These are phyloP conservation scores for Trametes sp. DNA, from an alignment of 1,284 basidiomycete genomes.

Conservation along the genomic window DNA sequence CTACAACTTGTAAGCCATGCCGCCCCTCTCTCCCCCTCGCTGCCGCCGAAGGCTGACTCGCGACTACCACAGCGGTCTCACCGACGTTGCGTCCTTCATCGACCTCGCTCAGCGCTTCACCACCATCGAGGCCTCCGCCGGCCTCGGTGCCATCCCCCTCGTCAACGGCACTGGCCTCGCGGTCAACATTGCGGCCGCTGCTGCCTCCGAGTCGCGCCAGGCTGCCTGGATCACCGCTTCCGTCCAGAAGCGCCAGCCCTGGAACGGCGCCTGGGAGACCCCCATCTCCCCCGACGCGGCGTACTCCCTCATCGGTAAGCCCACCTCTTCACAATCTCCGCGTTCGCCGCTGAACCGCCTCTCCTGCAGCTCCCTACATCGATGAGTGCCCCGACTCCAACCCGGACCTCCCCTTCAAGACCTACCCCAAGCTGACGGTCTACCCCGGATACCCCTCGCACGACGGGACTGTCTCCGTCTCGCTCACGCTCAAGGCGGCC, in stretches of 20 bases:
- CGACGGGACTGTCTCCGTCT: constrained; percentile 41
- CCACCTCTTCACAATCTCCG: not conserved
- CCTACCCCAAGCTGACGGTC: constrained; percentile 47
- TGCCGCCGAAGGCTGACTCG: not conserved
- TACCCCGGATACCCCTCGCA: constrained; percentile 33
- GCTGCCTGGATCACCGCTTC: constrained; percentile 59
- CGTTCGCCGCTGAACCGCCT: not conserved
- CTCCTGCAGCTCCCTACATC: constrained; percentile 27
- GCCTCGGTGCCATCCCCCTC: constrained; percentile 53
- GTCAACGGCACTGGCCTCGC: constrained; percentile 10
- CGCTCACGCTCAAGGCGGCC: constrained; percentile 25
- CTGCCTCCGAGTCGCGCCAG: constrained; percentile 56
- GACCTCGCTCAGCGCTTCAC: constrained; percentile 60
- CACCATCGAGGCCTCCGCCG: constrained; percentile 56
- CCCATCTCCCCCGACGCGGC: constrained; percentile 57
- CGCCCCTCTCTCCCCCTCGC: not conserved
- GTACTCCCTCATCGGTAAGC: constrained; percentile 30
- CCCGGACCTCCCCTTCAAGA: constrained; percentile 48
- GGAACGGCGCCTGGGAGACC: constrained; percentile 63
- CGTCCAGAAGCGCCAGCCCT: constrained; percentile 53
- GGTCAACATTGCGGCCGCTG: constrained; percentile 39
- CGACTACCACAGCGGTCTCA: constrained; percentile 48
- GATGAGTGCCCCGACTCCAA: constrained; percentile 48
- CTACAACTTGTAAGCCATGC: constrained; percentile 62
- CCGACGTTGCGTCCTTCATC: constrained; percentile 54